Conservation (phyloP, 2,329 filamentous ascomycete genomes). For the Talaromyces verruculosus region DNA sequence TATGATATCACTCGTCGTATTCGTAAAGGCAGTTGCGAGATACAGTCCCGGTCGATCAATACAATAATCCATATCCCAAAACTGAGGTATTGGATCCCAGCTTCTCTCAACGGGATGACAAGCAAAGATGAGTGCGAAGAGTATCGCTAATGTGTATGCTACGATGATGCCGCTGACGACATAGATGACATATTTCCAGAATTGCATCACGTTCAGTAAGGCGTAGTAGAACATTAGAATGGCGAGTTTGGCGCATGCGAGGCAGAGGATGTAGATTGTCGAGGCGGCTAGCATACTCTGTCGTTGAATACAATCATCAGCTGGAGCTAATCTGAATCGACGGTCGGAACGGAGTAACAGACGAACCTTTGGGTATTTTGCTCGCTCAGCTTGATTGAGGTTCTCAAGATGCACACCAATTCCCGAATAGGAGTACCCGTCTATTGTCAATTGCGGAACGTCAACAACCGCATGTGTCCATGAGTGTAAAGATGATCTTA, state of each 20-base stretch:
- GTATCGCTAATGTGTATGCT: constrained; percentile 14
- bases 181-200: constrained; percentile 14
- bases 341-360: neutral
- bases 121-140: constrained; percentile 25
- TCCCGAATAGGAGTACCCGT: constrained; percentile 4
- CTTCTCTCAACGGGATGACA: constrained; percentile 26
- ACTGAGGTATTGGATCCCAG: constrained; percentile 22
- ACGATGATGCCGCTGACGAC: constrained; percentile 19
- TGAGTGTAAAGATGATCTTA: neutral
- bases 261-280: constrained; percentile 24
- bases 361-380: constrained; percentile 3
- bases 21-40: constrained; percentile 27
- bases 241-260: constrained; percentile 27
- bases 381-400: neutral
- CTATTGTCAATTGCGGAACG: neutral
- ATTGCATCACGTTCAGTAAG: constrained; percentile 17
- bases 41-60: constrained; percentile 24
- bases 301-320: neutral
- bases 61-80: constrained; percentile 23
- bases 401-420: constrained; percentile 2
- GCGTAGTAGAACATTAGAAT: constrained; percentile 27
- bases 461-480: neutral
- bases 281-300: constrained; percentile 16
- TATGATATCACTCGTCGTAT: constrained; percentile 28
- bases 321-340: neutral